Conservation (phyloP, 257 asterid species). For the Rhazya stricta region DNA sequence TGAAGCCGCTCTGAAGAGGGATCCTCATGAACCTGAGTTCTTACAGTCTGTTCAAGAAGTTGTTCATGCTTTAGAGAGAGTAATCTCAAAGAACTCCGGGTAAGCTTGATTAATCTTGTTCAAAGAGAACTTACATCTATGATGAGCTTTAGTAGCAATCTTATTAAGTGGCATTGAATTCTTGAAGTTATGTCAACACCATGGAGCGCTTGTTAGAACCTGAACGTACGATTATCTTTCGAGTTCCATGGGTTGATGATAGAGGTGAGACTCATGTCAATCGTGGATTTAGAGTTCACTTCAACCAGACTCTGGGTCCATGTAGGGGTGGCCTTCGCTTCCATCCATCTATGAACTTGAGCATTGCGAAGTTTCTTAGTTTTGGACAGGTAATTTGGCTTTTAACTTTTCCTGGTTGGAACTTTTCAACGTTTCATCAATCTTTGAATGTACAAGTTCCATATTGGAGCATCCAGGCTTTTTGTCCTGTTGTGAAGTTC, state of each 20-base stretch:
- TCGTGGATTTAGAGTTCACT: constrained; percentile 93
- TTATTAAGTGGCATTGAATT: constrained; percentile 20
- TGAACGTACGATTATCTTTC: constrained; percentile 77
- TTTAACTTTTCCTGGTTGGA: background rate
- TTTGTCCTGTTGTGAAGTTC: background rate
- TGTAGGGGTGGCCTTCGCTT: constrained; percentile 98
- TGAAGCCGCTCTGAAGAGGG: constrained; percentile 94
- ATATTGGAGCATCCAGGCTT: background rate
- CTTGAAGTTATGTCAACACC: constrained; percentile 73
- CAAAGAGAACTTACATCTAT: background rate
- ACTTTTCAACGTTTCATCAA: background rate
- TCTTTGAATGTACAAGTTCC: background rate
- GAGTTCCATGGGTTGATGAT: constrained; percentile 98
- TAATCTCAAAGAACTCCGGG: constrained; percentile 89
- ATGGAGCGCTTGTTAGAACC: constrained; percentile 98
- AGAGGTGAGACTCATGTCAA: constrained; percentile 90
- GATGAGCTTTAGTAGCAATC: background rate
- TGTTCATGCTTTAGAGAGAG: constrained; percentile 94
- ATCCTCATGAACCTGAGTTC: constrained; percentile 92
- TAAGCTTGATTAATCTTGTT: constrained; percentile 29
- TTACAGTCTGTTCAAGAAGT: constrained; percentile 93
- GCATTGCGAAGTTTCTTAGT: constrained; percentile 92
- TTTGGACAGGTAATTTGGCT: constrained; percentile 70
- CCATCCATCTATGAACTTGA: constrained; percentile 87
- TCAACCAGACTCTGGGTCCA: constrained; percentile 95